Base-by-base conservation (phyloP, 495 filamentous ascomycete genomes). In the Hyaloscypha variabilis region DNA sequence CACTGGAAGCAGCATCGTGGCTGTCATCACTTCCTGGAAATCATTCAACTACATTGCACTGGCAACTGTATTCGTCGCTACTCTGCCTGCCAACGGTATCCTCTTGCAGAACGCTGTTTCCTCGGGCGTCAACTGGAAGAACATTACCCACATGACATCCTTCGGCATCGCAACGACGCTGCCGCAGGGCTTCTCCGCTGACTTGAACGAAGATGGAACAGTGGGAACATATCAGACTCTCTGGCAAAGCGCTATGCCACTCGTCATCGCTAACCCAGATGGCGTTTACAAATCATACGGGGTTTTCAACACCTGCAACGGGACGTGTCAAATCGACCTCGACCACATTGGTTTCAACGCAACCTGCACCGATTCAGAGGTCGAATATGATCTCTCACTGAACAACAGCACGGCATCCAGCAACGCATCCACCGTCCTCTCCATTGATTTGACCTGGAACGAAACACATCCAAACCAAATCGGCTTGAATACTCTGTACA, bases 31-130 rank as follows among this genome's bases (percentile, higher is more conserved):
- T 2, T 39, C 49, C 26, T 63, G 50, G 26, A 53, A 54, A 23
- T 25, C 26, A 2, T 63, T 63, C 60, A 63, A 63, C 28, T 63
- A 63, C 21, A 55, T 63, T 34, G 49, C 50, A 36, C 50, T 63
- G 14, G 60, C 60, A 24, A 63, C 60, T 24, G 50, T 63, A 3
- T 54, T 63, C 26, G 60, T 63, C 23, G 60, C 60, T 24, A 63
- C 60, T 10, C 60, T 63, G 10, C 60, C 60, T 25, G 34, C 54
- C 25, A 63, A 63, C 29, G 60, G 60, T 25, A 63, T 63, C 23
- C 14, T 63, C 30, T 23, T 63, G 4, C 60, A 63, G n/a, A 63
- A 63, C 49, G 49, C 60, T 17, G n/a, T 63, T 52, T 25, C 59
- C 54, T 60, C 58, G 10, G 34, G 28, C 3, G n/a, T 26, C 19